phyloP scores from a whole-genome alignment of 202 grass and related monocot genomes.

The Carex arenaria region DNA sequence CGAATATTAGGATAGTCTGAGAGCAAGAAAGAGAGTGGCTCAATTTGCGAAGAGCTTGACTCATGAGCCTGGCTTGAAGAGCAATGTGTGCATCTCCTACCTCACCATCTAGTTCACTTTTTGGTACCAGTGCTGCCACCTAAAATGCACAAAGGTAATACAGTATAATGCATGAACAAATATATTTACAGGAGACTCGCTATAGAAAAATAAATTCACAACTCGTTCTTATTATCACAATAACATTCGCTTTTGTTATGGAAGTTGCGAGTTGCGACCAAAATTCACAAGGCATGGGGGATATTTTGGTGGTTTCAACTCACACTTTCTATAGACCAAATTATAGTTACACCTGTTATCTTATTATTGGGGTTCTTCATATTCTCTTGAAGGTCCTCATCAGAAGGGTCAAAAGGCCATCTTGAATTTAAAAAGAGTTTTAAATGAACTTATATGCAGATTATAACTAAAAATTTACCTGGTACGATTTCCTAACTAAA shows the following conservation, averaged over 20 bases:
- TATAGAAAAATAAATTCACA: neutral
- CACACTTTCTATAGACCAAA: neutral
- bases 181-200: neutral
- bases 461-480: slow-evolving; percentile 30
- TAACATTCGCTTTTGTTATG: neutral
- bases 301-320: neutral
- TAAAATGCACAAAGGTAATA: slow-evolving; percentile 12
- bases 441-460: slow-evolving; percentile 35
- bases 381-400: neutral
- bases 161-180: neutral
- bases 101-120: slow-evolving; percentile 48
- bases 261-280: neutral
- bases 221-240: neutral
- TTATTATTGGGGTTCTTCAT: neutral
- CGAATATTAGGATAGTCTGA: slow-evolving; percentile 43
- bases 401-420: neutral
- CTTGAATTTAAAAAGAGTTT: slow-evolving; percentile 11
- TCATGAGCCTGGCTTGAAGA: slow-evolving; percentile 50
- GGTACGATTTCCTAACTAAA: slow-evolving; percentile 30
- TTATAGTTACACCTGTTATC: neutral
- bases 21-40: slow-evolving; percentile 45
- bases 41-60: slow-evolving; percentile 54
- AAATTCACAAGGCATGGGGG: neutral
- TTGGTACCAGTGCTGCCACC: slow-evolving; percentile 52
- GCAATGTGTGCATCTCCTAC: slow-evolving; percentile 49